Evolutionary conservation across 73 alveolate genomes (phyloP), one percentile per base, ranked within the genome.

Genomic region (Effrenium voratum): DNA sequence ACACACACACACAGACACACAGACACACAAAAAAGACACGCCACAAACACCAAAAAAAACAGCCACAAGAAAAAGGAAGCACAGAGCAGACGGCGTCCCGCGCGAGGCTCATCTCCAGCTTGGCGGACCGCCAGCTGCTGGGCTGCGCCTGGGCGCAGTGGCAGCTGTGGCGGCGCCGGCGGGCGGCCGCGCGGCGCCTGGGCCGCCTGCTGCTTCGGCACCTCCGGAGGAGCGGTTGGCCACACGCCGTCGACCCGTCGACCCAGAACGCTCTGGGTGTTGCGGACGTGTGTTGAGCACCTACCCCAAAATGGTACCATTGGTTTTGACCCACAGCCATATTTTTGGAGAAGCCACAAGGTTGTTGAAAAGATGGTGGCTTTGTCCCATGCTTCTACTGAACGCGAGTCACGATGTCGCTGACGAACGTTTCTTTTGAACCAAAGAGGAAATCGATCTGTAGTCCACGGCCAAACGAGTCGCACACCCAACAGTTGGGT

Each of bases 161-260:
- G 91, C 72, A 49, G 13, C 34, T 12, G 50, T 15, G 3, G 91
- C 47, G 13, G 49, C 73, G 15, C 15, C 72, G 73, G 34, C 1
- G 36, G 32, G 2, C 2, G 38, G 91, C 73, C n/a, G 91, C 91
- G 32, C 1, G 72, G 34, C 91, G 73, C 36, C 6, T 81, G 73
- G 73, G 8, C 38, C 91, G 91, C 36, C 38, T 81, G 73, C 49
- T 81, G 91, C 34, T 26, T 28, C 46, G 47, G 43, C 91, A 49
- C 8, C 3, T 46, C 38, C 91, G 47, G 91, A 46, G 91, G 91
- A 46, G 91, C n/a, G n/a, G n/a, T n/a, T n/a, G n/a, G n/a, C n/a
- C n/a, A n/a, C n/a, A n/a, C n/a, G n/a, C n/a, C n/a, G n/a, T n/a
- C n/a, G n/a, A n/a, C n/a, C n/a, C n/a, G n/a, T n/a, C n/a, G n/a